These are phyloP conservation scores for Clathrospora elynae DNA, from an alignment of 2,329 filamentous ascomycete genomes.

Conservation along the genomic window DNA sequence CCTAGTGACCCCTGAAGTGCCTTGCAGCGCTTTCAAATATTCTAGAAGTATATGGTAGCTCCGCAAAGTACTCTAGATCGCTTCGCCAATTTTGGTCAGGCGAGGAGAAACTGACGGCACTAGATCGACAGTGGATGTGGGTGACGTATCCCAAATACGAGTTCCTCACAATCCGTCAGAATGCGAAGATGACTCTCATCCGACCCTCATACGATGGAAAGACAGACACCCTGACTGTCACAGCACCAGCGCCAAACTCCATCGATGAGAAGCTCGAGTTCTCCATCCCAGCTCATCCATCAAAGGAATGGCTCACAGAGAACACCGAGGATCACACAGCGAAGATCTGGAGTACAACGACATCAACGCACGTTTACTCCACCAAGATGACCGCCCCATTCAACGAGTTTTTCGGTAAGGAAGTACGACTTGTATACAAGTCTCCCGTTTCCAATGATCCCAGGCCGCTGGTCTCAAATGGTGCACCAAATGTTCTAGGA, in stretches of 20 bases:
- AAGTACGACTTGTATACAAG: constrained; percentile 66
- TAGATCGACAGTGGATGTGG: constrained; percentile 70
- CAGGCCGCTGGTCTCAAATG: constrained; percentile 62
- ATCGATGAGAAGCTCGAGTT: constrained; percentile 47
- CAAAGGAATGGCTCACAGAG: constrained; percentile 57
- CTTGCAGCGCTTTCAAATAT: too few relatives aligned
- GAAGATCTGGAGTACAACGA: constrained; percentile 64
- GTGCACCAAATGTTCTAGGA: constrained; percentile 60
- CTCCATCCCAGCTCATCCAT: constrained; percentile 61
- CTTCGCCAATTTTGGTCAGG: not conserved
- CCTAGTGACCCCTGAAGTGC: too few relatives aligned
- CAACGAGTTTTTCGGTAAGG: constrained; percentile 60
- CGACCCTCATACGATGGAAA: constrained; percentile 57
- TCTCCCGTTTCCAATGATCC: constrained; percentile 56
- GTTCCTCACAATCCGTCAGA: constrained; percentile 67
- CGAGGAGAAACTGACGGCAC: constrained; percentile 6
- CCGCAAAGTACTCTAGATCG: too few relatives aligned
- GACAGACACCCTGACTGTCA: constrained; percentile 56
- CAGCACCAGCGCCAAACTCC: constrained; percentile 50
- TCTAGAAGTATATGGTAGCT: too few relatives aligned
- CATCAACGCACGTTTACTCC: constrained; percentile 62
- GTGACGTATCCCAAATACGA: constrained; percentile 58
- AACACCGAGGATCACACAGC: constrained; percentile 59
- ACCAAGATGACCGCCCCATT: constrained; percentile 59
- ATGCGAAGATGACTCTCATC: constrained; percentile 67